Conservation (phyloP, 75 land plant species). For the Picea sitchensis region DNA sequence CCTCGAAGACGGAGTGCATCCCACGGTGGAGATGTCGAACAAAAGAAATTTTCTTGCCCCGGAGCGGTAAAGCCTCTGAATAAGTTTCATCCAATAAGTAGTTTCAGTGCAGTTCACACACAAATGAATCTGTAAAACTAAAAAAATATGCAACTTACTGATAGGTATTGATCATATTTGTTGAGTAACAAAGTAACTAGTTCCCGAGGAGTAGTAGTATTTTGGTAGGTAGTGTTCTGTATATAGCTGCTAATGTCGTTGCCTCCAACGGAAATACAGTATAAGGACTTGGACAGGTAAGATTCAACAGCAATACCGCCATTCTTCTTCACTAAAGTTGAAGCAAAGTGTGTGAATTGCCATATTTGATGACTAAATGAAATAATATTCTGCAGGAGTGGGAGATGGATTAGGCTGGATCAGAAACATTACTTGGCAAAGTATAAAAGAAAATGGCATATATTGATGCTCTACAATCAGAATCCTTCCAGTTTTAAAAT, state of each 20-base stretch:
- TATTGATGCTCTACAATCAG: no score
- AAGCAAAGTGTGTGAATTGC: background rate
- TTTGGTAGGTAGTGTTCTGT: background rate
- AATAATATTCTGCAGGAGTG: background rate
- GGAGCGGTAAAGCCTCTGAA: background rate
- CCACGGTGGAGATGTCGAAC: background rate
- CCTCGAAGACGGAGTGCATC: background rate
- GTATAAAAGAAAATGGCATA: no score
- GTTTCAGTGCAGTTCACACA: background rate
- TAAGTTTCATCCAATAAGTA: background rate
- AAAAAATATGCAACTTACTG: background rate
- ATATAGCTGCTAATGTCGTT: background rate
- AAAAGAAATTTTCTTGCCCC: conserved; percentile 8
- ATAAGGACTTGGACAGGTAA: background rate
- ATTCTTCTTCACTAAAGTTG: background rate
- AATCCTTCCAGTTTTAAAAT: no score
- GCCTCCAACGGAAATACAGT: background rate
- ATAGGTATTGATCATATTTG: background rate
- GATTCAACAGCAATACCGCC: no score
- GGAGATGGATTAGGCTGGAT: no score
- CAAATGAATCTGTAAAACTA: background rate
- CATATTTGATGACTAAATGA: background rate
- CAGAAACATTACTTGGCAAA: no score
- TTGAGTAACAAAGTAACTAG: background rate
- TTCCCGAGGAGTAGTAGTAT: background rate